Percentiles rank a stretch among this genome's conserved stretches.
These are phyloP conservation scores for Scytalidium lignicola DNA, from an alignment of 2,329 filamentous ascomycete species.

Conservation along the genomic window DNA sequence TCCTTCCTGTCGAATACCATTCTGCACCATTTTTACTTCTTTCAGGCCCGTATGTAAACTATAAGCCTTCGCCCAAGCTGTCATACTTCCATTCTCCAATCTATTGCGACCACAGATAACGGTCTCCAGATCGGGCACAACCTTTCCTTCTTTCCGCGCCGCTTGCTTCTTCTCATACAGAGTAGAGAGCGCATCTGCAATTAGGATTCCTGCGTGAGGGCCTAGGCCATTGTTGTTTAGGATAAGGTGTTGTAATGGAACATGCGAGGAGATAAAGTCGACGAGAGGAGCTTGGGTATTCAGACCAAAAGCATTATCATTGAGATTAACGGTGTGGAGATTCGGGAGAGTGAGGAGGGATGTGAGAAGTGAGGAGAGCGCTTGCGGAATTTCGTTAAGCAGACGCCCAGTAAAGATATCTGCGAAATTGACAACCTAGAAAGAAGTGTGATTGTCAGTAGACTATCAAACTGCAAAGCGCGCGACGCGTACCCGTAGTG, in stretches of 20 bases:
- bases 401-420: conserved; percentile 97
- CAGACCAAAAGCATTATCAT: conserved; percentile 96
- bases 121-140: conserved; percentile 85
- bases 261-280: conserved; percentile 82
- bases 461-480: neutral
- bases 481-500: conserved; percentile 59
- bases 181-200: conserved; percentile 80
- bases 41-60: conserved; percentile 76
- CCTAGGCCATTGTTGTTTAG: conserved; percentile 98
- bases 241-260: conserved; percentile 87
- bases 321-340: conserved; percentile 88
- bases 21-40: conserved; percentile 95
- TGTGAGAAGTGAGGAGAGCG: conserved; percentile 78
- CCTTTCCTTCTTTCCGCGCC: conserved; percentile 64
- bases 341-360: conserved; percentile 81
- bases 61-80: conserved; percentile 85
- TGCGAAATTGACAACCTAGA: conserved; percentile 80
- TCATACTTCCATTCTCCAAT: conserved; percentile 94
- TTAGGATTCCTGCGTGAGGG: conserved; percentile 80
- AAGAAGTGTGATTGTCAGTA: conserved; percentile 8
- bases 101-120: conserved; percentile 95
- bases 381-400: conserved; percentile 87
- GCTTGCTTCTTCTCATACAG: conserved; percentile 81
- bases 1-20: conserved; percentile 92
- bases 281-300: conserved; percentile 92